Base-by-base conservation (phyloP, 2,329 filamentous ascomycete species). In the Chaetomium strumarium region DNA sequence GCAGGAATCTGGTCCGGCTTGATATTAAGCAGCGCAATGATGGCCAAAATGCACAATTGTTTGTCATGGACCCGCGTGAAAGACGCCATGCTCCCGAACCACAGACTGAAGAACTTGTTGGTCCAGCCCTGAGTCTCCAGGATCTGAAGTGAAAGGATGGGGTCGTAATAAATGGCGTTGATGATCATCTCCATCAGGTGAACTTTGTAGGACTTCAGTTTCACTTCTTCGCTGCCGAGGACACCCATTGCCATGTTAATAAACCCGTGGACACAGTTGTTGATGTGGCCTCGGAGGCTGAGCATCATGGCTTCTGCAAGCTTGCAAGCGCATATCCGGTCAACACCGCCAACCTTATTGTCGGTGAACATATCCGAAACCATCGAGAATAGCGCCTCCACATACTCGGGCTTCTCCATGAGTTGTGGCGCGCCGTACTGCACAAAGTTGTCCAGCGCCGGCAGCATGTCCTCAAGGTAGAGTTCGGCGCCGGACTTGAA, bases 111-210 rank as follows among this genome's bases (percentile, higher is more conserved):
- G 75, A 99, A 99, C 67, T 95, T 95, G 73, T 97, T 97, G 7
- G 93, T 97, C 92, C 91, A 96, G 55, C 83, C 86, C 64, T 95
- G 92, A 49, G 78, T 74, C 73, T 99, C 93, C n/a, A 99, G 79
- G 36, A 96, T 83, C 57, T 90, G 85, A 19, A 99, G 79, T 20
- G 90, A 81, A 55, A 96, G 77, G 41, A 86, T 72, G 1, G 93
- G 91, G 74, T 96, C 96, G 77, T 99, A 99, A 77, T 97, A 95
- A 63, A 97, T 90, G 51, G 88, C 84, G 71, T 97, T 97, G 76
- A 99, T 96, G 53, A 99, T 84, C 84, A 99, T 95, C 73, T 99
- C 93, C 88, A 99, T 95, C 41, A 99, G 74, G 68, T 99, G 92
- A 50, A 97, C 91, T 64, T 89, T 86, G 70, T 96, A 95, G 3